A percentile compares a stretch with the other conserved stretches of the same genome.
Conservation (phyloP, 2,329 filamentous ascomycete genomes). For the Phoma herbarum region DNA sequence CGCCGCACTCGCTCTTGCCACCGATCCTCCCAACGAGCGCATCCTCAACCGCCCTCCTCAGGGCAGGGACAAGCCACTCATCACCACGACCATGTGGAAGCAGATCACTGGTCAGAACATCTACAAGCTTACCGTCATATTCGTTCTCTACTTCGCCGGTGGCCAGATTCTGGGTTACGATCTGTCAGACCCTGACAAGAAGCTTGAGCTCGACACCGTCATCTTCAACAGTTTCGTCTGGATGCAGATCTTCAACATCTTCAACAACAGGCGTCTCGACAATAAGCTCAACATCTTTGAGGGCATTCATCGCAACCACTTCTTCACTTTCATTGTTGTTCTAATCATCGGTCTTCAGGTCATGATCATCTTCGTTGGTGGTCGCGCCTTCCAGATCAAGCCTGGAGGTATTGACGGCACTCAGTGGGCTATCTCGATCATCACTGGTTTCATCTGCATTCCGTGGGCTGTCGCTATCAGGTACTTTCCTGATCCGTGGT, state of each 20-base stretch:
- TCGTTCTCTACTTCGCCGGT: slow-evolving; percentile 69
- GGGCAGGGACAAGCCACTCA: slow-evolving; percentile 87
- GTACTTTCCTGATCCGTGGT: slow-evolving; percentile 59
- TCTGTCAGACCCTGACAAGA: slow-evolving; percentile 41
- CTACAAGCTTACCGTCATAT: slow-evolving; percentile 67
- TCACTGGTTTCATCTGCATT: slow-evolving; percentile 61
- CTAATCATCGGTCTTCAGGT: slow-evolving; percentile 67
- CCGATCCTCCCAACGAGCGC: slow-evolving; percentile 94
- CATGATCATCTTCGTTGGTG: slow-evolving; percentile 66
- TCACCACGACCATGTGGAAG: slow-evolving; percentile 69
- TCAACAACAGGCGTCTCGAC: slow-evolving; percentile 71
- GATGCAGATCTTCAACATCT: slow-evolving; percentile 77
- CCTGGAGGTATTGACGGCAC: slow-evolving; percentile 58
- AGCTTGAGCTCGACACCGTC: slow-evolving; percentile 65
- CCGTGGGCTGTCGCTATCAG: slow-evolving; percentile 62
- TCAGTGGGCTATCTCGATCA: slow-evolving; percentile 69
- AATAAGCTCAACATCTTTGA: slow-evolving; percentile 70
- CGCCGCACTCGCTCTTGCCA: slow-evolving; percentile 91
- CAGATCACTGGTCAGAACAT: slow-evolving; percentile 71
- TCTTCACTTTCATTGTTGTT: slow-evolving; percentile 66
- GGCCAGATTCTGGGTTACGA: slow-evolving; percentile 64
- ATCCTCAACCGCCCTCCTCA: slow-evolving; percentile 90
- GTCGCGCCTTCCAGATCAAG: slow-evolving; percentile 62
- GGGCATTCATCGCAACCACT: slow-evolving; percentile 64
- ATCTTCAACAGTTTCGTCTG: slow-evolving; percentile 77